Base-by-base conservation (phyloP, 169 alveolate species). In the Babesia divergens region DNA sequence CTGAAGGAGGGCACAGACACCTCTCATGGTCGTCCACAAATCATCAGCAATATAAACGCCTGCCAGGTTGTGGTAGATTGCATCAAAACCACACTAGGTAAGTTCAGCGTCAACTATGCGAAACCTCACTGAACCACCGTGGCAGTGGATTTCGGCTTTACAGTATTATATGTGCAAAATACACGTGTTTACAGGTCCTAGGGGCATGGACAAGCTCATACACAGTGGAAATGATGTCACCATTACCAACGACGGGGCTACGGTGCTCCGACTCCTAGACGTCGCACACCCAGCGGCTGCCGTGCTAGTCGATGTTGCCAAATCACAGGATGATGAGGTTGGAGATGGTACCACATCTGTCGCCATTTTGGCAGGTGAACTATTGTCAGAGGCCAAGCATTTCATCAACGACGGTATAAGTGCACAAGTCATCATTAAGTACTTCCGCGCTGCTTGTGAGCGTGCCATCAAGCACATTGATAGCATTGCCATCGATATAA, bases 211-310 rank as follows among this genome's bases (percentile, higher is more conserved):
- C 84, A 97, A 97, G 80, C 84, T 97, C 82, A 96, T 97, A 6
- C 96, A 95, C 55, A 84, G 84, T 9, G 96, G 90, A 13, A 82
- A 80, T 37, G 92, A 92, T 46, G 93, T 81, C 8, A 96, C 99
- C 9, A 95, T 97, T 64, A 95, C 99, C 20, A 97, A 97, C 82
- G 99, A 97, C 82, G 99, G 99, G 16, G 99, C 99, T n/a, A 97
- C 99, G 9, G 97, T 97, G 46, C 89, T 96, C 83, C 77, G 82
- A 47, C 91, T 96, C 26, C 84, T 97, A 9, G 96, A 94, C 43
- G 94, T 97, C 54, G 96, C 93, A 16, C 99, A 97, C 69, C 99
- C 99, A 9, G 99, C 99, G 14, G 99, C 99, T 24, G 90, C 94
- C 46, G 90, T 94, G 6, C 77, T 97, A 75, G 99, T 96, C 14